phyloP scores from a whole-genome alignment of 2,329 filamentous ascomycete species.

The Pseudogymnoascus sp. region DNA sequence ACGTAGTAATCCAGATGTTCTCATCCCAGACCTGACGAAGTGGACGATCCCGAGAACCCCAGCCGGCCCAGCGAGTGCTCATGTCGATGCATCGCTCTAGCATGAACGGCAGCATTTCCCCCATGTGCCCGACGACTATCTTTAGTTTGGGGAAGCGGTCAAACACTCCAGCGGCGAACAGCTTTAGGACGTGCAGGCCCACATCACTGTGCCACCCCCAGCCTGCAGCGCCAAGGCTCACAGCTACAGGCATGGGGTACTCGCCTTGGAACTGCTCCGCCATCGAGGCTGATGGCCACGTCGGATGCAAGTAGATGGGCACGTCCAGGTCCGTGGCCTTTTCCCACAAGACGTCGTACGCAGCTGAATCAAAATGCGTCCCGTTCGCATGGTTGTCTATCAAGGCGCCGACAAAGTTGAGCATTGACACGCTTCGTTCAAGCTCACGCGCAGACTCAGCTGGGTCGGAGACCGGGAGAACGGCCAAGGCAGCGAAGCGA shows the following conservation, averaged over 20 bases:
- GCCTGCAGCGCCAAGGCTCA: conserved; percentile 33
- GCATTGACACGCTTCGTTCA: conserved; percentile 32
- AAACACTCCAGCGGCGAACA: conserved; percentile 47
- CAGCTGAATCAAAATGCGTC: conserved; percentile 16
- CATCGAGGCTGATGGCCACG: conserved; percentile 19
- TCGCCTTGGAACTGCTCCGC: conserved; percentile 21
- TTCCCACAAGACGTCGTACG: conserved; percentile 38
- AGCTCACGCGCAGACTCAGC: conserved; percentile 30
- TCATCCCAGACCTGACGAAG: conserved; percentile 45
- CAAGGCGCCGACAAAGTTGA: conserved; percentile 42
- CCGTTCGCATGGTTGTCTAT: conserved; percentile 35
- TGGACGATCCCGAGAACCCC: conserved; percentile 18
- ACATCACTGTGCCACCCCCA: conserved; percentile 46
- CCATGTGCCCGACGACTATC: conserved; percentile 45
- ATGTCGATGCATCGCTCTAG: conserved; percentile 38
- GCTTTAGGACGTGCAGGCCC: conserved; percentile 39
- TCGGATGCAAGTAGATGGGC: conserved; percentile 37
- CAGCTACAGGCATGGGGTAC: conserved; percentile 21
- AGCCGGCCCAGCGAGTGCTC: conserved; percentile 11
- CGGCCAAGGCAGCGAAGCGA: conserved; percentile 36
- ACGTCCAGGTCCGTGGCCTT: conserved; percentile 33
- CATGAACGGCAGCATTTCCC: conserved; percentile 47
- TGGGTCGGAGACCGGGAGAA: conserved; percentile 35
- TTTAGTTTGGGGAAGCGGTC: conserved; percentile 47
- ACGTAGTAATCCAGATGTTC: conserved; percentile 51